Conservation (phyloP, 257 asterid species). For the Solanum peruvianum region DNA sequence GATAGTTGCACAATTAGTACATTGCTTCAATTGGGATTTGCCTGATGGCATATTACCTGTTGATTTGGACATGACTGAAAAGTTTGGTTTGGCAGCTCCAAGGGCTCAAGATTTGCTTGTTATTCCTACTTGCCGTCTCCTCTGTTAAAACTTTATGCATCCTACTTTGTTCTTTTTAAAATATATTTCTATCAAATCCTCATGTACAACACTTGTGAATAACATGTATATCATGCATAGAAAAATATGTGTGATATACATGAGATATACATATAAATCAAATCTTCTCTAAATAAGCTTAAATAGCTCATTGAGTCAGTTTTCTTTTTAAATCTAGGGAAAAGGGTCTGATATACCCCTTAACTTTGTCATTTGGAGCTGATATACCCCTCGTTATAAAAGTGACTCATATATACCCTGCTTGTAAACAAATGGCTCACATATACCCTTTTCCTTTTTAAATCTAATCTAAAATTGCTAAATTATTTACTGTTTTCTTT, state of each 20-base stretch:
- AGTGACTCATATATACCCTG: no score
- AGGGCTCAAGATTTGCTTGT: slow-evolving; percentile 1
- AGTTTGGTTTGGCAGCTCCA: slow-evolving; percentile 2
- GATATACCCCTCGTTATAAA: no score
- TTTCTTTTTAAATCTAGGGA: no score
- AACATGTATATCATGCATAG: neutral
- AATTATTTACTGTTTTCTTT: neutral
- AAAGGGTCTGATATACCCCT: no score
- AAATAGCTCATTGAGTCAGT: neutral
- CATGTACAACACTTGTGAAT: neutral
- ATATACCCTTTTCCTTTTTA: no score
- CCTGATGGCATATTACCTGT: neutral
- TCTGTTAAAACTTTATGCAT: neutral
- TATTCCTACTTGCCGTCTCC: neutral
- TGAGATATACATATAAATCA: neutral
- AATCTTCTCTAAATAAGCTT: neutral
- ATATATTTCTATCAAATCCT: no score
- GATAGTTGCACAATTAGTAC: neutral
- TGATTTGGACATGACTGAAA: slow-evolving; percentile 5
- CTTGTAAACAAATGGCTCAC: no score
- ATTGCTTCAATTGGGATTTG: slow-evolving; percentile 5
- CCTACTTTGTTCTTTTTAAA: neutral
- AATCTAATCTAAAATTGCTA: no score
- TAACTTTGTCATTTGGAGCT: no score
- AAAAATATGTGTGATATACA: no score